These are phyloP conservation scores for Arabidopsis suecica DNA, from an alignment of 345 rosid genomes.

Conservation along the genomic window DNA sequence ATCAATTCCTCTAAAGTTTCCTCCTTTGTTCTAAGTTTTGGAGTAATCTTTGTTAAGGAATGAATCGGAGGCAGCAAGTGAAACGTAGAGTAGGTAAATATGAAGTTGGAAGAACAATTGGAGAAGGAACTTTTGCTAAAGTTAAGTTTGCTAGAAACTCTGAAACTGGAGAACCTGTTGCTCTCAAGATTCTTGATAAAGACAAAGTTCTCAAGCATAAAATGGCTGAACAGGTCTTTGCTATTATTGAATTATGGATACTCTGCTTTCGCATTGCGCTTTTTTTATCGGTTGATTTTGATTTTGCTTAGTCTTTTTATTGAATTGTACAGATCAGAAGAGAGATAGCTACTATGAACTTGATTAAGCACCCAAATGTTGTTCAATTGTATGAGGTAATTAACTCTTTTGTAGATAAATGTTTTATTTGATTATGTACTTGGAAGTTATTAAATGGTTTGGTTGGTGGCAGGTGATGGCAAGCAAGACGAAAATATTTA, in stretches of 20 bases:
- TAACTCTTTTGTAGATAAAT: neutral
- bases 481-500: slow-evolving; percentile 74
- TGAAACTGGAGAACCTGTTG: slow-evolving; percentile 81
- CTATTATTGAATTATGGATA: neutral
- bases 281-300: neutral
- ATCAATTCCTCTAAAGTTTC: neutral
- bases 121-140: slow-evolving; percentile 98
- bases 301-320: slow-evolving; percentile 20
- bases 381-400: slow-evolving; percentile 79
- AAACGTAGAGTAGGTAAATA: slow-evolving; percentile 90
- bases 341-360: slow-evolving; percentile 92
- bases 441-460: neutral
- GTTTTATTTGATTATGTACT: neutral
- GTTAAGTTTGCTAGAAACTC: slow-evolving; percentile 95
- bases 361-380: slow-evolving; percentile 93
- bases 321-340: slow-evolving; percentile 71
- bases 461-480: slow-evolving; percentile 63
- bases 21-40: neutral
- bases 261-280: slow-evolving; percentile 5
- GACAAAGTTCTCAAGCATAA: slow-evolving; percentile 94
- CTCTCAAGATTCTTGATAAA: slow-evolving; percentile 82
- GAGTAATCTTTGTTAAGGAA: neutral
- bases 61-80: slow-evolving; percentile 50
- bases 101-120: slow-evolving; percentile 96
- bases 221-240: slow-evolving; percentile 91